These are phyloP conservation scores for Ilyonectria robusta DNA, from an alignment of 2,329 filamentous ascomycete genomes.

Conservation along the genomic window DNA sequence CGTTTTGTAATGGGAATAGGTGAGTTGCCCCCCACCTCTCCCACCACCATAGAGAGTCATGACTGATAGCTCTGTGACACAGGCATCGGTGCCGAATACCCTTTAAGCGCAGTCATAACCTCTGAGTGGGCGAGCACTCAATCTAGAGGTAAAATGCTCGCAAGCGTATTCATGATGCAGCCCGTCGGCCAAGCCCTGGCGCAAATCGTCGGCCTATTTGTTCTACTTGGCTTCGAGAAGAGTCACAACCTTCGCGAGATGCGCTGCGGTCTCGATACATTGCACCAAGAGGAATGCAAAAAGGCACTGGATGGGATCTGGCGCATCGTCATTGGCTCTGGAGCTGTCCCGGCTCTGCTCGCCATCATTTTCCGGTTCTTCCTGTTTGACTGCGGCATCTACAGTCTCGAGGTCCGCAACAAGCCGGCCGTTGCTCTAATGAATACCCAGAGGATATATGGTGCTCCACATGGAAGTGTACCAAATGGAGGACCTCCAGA, in stretches of 20 bases:
- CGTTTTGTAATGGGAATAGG: slow-evolving; percentile 69
- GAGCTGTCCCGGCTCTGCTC: slow-evolving; percentile 73
- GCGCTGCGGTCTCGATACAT: slow-evolving; percentile 63
- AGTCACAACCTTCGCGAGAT: slow-evolving; percentile 58
- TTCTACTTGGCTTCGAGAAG: slow-evolving; percentile 62
- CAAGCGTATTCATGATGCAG: slow-evolving; percentile 79
- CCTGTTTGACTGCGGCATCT: slow-evolving; percentile 76
- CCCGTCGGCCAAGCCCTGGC: slow-evolving; percentile 77
- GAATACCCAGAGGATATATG: slow-evolving; percentile 73
- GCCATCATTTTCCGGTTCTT: slow-evolving; percentile 77
- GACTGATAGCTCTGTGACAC: slow-evolving; percentile 27
- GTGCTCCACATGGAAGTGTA: slow-evolving; percentile 55
- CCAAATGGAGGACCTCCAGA: slow-evolving; percentile 41
- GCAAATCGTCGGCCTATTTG: slow-evolving; percentile 71
- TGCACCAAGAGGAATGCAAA: slow-evolving; percentile 62
- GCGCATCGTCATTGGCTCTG: slow-evolving; percentile 77
- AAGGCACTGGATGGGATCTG: slow-evolving; percentile 71
- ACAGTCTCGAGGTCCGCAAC: slow-evolving; percentile 75
- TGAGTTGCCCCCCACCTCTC: slow-evolving; percentile 43
- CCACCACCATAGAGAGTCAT: slow-evolving; percentile 7
- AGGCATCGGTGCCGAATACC: slow-evolving; percentile 79
- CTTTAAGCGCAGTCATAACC: slow-evolving; percentile 76
- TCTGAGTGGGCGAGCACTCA: slow-evolving; percentile 75
- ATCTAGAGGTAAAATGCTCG: slow-evolving; percentile 77
- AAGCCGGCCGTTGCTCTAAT: slow-evolving; percentile 71